Base-by-base conservation (phyloP, 1,284 basidiomycete genomes). In the Golubevia pallescens region DNA sequence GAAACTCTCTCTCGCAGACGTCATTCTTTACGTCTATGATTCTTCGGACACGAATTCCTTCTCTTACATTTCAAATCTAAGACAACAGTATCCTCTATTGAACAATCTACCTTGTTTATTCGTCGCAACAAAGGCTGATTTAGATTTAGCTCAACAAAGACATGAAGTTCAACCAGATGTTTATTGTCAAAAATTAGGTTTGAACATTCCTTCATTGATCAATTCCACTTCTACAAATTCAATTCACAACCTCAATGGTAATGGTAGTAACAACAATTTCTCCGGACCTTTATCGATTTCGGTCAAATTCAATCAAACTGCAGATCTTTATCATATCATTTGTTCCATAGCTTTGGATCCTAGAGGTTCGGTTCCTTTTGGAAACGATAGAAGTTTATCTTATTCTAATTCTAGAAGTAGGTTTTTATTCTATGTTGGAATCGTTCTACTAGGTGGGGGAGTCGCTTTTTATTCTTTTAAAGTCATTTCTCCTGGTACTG, bases 31-130 rank as follows among this genome's bases (percentile, higher is more conserved):
- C 86, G 94, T 98, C 51, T 92, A 98, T 86, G 96, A 99, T 86
- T 97, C 94, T 63, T 95, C 93, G 82, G 97, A 99, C 86, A 98
- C 97, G 24, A 98, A 98, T 86, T 97, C 95, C 10, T 99, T 99
- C 86, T 95, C 93, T 59, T 97, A 99, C 87, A 94, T 99, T 81
- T 96, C 94, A 74, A 97, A 97, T 87, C 87, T 98, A 80, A 75
- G 82, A 16, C 95, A 98, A 92, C 94, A 96, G 89, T 97, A 97
- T 86, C 94, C 90, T 71, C 88, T 96, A 42, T 61, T 85, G 16
- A 94, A 97, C 85, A 92, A 94, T 84, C 93, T 97, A 84, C 95
- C 96, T 8, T 93, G 93, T 24, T 88, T 98, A 24, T 98, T 98
- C 84, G 94, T 99, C n/a, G 96, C 97, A 13, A 99, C 96, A 38